Evolutionary conservation across 306 rosid genomes (phyloP).

Genomic region (Trifolium subterraneum): DNA sequence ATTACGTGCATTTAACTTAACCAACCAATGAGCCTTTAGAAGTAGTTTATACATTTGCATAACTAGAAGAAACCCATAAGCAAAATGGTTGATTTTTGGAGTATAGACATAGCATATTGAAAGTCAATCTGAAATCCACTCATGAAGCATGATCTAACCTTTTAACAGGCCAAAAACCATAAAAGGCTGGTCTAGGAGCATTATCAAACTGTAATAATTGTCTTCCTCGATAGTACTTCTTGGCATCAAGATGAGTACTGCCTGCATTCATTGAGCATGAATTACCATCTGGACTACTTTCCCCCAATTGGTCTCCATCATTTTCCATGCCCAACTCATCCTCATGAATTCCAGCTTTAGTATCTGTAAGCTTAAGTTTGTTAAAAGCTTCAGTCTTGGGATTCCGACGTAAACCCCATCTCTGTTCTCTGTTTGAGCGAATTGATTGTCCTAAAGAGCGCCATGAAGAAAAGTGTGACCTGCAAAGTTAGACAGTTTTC

Average conservation of each 20-base stretch:
- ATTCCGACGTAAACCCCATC: conserved; percentile 82
- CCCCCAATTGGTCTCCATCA: conserved; percentile 63
- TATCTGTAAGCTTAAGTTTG: conserved; percentile 75
- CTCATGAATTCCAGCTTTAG: conserved; percentile 55
- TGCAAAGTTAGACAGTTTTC: conserved; percentile 44
- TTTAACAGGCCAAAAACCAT: conserved; percentile 78
- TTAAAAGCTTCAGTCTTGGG: conserved; percentile 69
- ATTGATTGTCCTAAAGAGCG: conserved; percentile 56
- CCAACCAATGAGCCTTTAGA: background rate
- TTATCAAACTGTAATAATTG: conserved; percentile 91
- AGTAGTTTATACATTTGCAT: conserved; percentile 8
- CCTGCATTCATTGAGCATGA: conserved; percentile 49
- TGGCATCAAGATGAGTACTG: conserved; percentile 48
- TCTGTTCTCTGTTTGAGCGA: conserved; percentile 62
- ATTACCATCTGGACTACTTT: conserved; percentile 47
- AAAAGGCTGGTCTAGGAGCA: conserved; percentile 89
- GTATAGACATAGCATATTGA: conserved; percentile 11
- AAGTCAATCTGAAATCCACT: conserved; percentile 14
- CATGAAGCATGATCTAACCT: conserved; percentile 58
- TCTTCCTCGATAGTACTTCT: conserved; percentile 52
- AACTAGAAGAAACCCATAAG: conserved; percentile 12
- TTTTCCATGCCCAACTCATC: conserved; percentile 61
- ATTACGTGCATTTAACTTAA: conserved; percentile 26
- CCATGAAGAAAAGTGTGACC: conserved; percentile 81
- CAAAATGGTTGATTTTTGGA: conserved; percentile 9